Evolutionary conservation across 2,329 filamentous ascomycete species (phyloP).

Genomic region (Neophaeococcomyces aloes): DNA sequence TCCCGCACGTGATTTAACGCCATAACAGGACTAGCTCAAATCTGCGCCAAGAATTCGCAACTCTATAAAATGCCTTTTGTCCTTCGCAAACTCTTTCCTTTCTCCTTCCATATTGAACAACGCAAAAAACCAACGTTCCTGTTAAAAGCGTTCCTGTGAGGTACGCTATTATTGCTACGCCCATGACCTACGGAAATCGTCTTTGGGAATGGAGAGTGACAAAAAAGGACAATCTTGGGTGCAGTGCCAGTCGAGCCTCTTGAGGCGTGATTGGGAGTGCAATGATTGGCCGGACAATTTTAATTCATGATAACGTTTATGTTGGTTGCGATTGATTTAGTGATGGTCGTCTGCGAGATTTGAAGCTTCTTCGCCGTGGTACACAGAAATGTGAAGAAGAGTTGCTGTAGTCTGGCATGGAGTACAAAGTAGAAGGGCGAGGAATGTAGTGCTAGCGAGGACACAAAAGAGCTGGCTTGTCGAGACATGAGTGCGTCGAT

Average conservation of each 20-base stretch:
- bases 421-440: no score
- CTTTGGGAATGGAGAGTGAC: constrained; percentile 24
- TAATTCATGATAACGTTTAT: no score
- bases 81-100: constrained; percentile 9
- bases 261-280: constrained; percentile 21
- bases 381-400: no score
- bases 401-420: no score
- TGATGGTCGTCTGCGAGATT: no score
- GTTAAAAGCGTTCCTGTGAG: constrained; percentile 25
- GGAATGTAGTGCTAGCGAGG: no score
- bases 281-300: constrained; percentile 23
- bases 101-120: constrained; percentile 22
- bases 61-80: constrained; percentile 9
- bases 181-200: constrained; percentile 26
- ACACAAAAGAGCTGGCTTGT: no score
- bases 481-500: no score
- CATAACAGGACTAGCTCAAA: not conserved
- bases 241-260: constrained; percentile 20
- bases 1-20: no score
- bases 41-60: not conserved
- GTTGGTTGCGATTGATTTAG: no score
- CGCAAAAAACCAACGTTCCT: constrained; percentile 25
- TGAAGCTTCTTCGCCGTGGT: no score
- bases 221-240: constrained; percentile 22
- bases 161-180: no score